These are phyloP conservation scores for Daldinia vernicosa DNA, from an alignment of 495 filamentous ascomycete genomes.

Conservation along the genomic window DNA sequence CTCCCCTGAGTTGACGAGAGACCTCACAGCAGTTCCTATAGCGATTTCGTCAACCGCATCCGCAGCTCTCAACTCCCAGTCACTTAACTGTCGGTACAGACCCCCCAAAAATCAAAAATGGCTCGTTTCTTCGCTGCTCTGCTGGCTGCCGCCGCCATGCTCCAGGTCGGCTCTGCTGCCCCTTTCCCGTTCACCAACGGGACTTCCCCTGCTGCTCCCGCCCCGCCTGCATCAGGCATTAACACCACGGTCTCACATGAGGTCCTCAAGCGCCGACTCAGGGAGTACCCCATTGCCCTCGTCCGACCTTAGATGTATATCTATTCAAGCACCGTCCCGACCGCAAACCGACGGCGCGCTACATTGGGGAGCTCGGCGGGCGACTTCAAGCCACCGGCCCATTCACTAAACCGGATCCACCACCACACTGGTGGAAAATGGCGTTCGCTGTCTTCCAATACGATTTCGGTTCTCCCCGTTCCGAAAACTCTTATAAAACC, in stretches of 20 bases:
- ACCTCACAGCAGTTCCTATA: constrained; percentile 12
- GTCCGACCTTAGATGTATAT: constrained; percentile 36
- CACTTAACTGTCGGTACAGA: constrained; percentile 15
- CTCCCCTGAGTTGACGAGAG: constrained; percentile 15
- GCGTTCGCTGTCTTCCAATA: background rate
- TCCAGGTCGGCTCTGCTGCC: constrained; percentile 42
- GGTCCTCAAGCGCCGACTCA: constrained; percentile 35
- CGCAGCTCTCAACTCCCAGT: constrained; percentile 19
- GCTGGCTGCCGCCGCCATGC: constrained; percentile 42
- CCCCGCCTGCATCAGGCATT: background rate
- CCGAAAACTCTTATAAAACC: background rate
- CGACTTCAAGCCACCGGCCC: constrained; percentile 23
- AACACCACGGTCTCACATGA: constrained; percentile 28
- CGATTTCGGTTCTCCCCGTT: constrained; percentile 8
- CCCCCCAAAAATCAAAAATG: constrained; percentile 30
- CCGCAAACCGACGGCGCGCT: constrained; percentile 1
- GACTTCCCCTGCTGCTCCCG: constrained; percentile 17
- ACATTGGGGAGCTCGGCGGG: constrained; percentile 19
- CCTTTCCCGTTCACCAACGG: constrained; percentile 39
- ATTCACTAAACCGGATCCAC: background rate
- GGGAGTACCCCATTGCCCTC: constrained; percentile 45
- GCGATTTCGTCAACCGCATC: constrained; percentile 19
- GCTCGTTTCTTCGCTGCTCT: constrained; percentile 45
- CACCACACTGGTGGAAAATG: constrained; percentile 1
- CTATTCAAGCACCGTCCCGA: background rate